Evolutionary conservation across 2,329 filamentous ascomycete genomes (phyloP).

Genomic region (Colletotrichum abscissum): DNA sequence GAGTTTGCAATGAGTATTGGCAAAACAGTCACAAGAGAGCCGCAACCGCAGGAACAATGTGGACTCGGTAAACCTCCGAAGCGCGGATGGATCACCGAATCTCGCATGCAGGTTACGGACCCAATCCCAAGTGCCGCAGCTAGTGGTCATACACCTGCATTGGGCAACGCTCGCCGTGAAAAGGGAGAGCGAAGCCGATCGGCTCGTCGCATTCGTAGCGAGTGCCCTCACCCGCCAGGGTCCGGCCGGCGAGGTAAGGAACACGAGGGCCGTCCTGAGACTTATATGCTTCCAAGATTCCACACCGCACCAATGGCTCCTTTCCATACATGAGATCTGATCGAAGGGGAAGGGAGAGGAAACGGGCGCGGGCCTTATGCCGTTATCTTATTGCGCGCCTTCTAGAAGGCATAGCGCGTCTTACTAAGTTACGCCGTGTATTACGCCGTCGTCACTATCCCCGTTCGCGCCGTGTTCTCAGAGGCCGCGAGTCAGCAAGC

Average conservation of each 20-base stretch:
- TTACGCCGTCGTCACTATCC: slow-evolving; percentile 1
- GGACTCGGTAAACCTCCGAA: slow-evolving; percentile 30
- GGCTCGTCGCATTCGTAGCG: slow-evolving; percentile 6
- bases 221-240: not conserved
- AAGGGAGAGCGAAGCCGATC: slow-evolving; percentile 21
- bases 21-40: not conserved
- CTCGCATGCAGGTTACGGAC: slow-evolving; percentile 12
- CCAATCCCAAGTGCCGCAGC: slow-evolving; percentile 17
- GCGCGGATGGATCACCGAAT: slow-evolving; percentile 29
- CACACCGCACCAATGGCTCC: not conserved
- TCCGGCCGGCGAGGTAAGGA: not conserved
- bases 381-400: not conserved
- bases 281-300: not conserved
- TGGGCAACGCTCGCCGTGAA: slow-evolving; percentile 13
- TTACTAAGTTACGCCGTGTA: not conserved
- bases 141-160: not conserved
- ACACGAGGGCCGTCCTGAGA: not conserved
- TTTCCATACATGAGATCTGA: not conserved
- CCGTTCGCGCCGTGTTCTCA: not conserved
- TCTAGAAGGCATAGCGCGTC: not conserved
- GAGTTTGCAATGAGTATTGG: slow-evolving; percentile 6
- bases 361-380: not conserved
- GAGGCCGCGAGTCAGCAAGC: slow-evolving; percentile 28
- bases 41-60: not conserved
- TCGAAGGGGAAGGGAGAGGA: not conserved